Percentiles rank a stretch among this genome's conserved stretches.
Conservation (phyloP, 73 alveolate species). For the Tetrahymena elliotti region DNA sequence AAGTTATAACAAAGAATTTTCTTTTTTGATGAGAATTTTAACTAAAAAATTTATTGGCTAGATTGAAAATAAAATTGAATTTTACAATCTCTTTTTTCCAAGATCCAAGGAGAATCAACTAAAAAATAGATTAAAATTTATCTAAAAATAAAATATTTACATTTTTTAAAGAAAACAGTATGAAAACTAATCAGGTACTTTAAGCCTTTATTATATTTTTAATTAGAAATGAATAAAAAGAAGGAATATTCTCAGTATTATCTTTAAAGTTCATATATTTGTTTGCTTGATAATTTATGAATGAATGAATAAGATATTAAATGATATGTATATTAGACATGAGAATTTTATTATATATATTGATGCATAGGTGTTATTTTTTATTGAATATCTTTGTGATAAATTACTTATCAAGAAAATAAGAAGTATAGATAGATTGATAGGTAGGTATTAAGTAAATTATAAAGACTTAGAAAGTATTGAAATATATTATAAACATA, state of each 20-base stretch:
- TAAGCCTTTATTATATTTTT: too few species aligned
- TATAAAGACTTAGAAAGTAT: too few species aligned
- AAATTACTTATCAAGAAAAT: neutral
- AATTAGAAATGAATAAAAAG: neutral
- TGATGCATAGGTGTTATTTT: too few species aligned
- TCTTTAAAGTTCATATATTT: too few species aligned
- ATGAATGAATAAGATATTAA: neutral
- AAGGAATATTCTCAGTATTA: neutral
- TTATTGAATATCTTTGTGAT: neutral
- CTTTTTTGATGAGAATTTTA: neutral
- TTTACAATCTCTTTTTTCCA: too few species aligned
- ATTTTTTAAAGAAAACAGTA: too few species aligned
- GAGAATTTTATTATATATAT: neutral
- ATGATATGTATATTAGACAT: neutral
- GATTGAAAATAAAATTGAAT: too few species aligned
- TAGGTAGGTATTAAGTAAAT: neutral
- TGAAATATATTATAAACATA: neutral
- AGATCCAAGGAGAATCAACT: too few species aligned
- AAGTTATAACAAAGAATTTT: neutral
- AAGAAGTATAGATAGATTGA: neutral
- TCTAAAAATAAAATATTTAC: too few species aligned
- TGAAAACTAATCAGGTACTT: too few species aligned
- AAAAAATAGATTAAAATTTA: too few species aligned
- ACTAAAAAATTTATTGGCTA: too few species aligned
- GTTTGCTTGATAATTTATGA: neutral